A percentile compares a stretch with the other conserved stretches of the same genome.
Evolutionary conservation across 495 filamentous ascomycete genomes (phyloP).

Genomic region (Penicillium simplicissimum): DNA sequence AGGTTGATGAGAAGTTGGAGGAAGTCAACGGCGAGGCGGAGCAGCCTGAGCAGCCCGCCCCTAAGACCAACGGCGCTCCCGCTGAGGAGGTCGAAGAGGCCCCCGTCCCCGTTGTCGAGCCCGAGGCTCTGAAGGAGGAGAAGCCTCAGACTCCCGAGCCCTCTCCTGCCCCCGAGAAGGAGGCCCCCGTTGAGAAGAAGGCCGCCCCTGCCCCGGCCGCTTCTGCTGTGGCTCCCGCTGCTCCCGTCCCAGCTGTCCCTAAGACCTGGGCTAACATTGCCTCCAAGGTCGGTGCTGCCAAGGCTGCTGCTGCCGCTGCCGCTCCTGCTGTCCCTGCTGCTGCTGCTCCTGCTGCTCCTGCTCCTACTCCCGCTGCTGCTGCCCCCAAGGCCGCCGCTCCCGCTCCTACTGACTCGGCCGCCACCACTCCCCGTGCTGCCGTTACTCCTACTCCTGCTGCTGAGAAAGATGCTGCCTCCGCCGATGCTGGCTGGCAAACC

Average conservation of each 20-base stretch:
- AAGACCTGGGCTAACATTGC: slow-evolving; percentile 93
- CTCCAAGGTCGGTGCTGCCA: slow-evolving; percentile 40
- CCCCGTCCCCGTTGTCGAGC: slow-evolving; percentile 42
- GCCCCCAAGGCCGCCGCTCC: slow-evolving; percentile 37
- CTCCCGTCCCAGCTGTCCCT: slow-evolving; percentile 52
- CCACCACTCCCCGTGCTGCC: slow-evolving; percentile 36
- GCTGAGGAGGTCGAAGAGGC: slow-evolving; percentile 31
- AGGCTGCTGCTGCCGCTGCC: slow-evolving; percentile 33
- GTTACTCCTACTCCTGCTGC: slow-evolving; percentile 36
- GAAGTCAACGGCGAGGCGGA: slow-evolving; percentile 35
- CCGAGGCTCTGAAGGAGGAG: slow-evolving; percentile 52
- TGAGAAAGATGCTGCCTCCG: slow-evolving; percentile 48
- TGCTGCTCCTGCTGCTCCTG: slow-evolving; percentile 32
- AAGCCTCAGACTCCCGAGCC: slow-evolving; percentile 55
- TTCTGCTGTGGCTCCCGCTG: slow-evolving; percentile 18
- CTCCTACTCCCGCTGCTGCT: slow-evolving; percentile 35
- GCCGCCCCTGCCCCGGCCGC: slow-evolving; percentile 29
- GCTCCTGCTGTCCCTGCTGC: slow-evolving; percentile 39
- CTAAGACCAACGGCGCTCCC: slow-evolving; percentile 47
- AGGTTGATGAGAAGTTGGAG: slow-evolving; percentile 62
- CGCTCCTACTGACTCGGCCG: slow-evolving; percentile 31
- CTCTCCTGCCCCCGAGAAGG: slow-evolving; percentile 40
- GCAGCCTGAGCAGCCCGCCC: slow-evolving; percentile 32
- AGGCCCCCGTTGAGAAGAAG: slow-evolving; percentile 54
- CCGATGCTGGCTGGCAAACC: slow-evolving; percentile 73